Evolutionary conservation across 2,329 filamentous ascomycete genomes (phyloP).

Genomic region (Herpotrichia juniperi): DNA sequence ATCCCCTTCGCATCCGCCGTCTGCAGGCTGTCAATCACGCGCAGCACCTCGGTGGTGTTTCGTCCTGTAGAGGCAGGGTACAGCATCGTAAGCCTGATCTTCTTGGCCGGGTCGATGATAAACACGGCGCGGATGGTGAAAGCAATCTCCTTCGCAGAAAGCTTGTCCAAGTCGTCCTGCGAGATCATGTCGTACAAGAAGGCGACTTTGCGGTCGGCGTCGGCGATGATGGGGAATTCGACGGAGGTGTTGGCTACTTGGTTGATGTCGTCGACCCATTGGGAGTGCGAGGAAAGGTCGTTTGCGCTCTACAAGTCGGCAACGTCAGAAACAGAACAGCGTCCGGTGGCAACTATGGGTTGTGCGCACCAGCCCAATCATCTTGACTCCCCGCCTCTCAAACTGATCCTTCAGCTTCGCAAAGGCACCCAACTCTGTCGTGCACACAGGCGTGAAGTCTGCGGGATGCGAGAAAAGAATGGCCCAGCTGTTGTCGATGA

Average conservation of each 20-base stretch:
- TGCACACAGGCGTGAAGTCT: slow-evolving; percentile 95
- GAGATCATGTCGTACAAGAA: slow-evolving; percentile 59
- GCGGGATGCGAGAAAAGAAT: slow-evolving; percentile 84
- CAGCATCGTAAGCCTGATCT: slow-evolving; percentile 87
- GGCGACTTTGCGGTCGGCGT: slow-evolving; percentile 55
- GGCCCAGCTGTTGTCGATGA: slow-evolving; percentile 78
- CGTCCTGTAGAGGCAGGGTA: slow-evolving; percentile 88
- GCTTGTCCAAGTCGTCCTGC: slow-evolving; percentile 61
- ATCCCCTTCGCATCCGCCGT: slow-evolving; percentile 84
- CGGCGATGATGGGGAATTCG: slow-evolving; percentile 58
- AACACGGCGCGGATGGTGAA: slow-evolving; percentile 96
- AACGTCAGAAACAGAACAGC: background rate
- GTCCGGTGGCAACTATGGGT: background rate
- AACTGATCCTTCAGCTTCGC: slow-evolving; percentile 90
- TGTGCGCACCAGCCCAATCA: slow-evolving; percentile 74
- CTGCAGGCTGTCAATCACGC: slow-evolving; percentile 65
- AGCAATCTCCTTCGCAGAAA: slow-evolving; percentile 66
- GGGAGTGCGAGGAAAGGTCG: slow-evolving; percentile 79
- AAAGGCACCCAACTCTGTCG: slow-evolving; percentile 92
- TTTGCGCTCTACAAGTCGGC: slow-evolving; percentile 77
- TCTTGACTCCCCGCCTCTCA: slow-evolving; percentile 83
- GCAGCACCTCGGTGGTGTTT: slow-evolving; percentile 63
- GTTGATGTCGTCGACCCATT: slow-evolving; percentile 83
- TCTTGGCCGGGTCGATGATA: slow-evolving; percentile 93
- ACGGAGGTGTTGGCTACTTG: slow-evolving; percentile 52